These are phyloP conservation scores for Penicillium sp. DNA, from an alignment of 2,329 filamentous ascomycete genomes.

Conservation along the genomic window DNA sequence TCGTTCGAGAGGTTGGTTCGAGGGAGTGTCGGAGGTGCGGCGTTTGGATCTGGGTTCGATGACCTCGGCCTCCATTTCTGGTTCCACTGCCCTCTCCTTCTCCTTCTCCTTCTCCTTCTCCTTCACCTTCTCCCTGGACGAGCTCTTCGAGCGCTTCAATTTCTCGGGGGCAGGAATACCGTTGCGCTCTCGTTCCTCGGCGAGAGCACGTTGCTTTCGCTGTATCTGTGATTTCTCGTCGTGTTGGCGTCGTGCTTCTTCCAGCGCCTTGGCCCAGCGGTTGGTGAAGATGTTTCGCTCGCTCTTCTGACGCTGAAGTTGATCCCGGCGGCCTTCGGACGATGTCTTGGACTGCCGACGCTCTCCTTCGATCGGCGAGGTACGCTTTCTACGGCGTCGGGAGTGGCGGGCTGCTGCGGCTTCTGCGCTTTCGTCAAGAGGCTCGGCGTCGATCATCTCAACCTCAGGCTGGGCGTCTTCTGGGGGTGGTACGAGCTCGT, in stretches of 20 bases:
- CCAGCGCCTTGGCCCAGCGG: slow-evolving; percentile 37
- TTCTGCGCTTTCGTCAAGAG: slow-evolving; percentile 13
- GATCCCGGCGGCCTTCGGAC: slow-evolving; percentile 32
- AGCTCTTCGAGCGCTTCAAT: slow-evolving; percentile 21
- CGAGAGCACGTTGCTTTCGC: slow-evolving; percentile 23
- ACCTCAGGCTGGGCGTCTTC: slow-evolving; percentile 1
- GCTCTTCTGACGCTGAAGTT: slow-evolving; percentile 35
- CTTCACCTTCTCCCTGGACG: slow-evolving; percentile 8
- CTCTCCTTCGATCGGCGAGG: slow-evolving; percentile 33
- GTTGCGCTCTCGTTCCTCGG: slow-evolving; percentile 24
- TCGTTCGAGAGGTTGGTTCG: slow-evolving; percentile 25
- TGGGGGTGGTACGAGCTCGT: slow-evolving; percentile 5
- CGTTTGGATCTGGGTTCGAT: slow-evolving; percentile 18
- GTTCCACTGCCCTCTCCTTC: slow-evolving; percentile 14
- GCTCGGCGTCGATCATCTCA: slow-evolving; percentile 1
- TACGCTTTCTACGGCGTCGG: slow-evolving; percentile 35
- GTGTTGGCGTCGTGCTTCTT: slow-evolving; percentile 38
- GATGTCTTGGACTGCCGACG: slow-evolving; percentile 40
- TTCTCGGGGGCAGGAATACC: slow-evolving; percentile 16
- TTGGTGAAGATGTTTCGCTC: slow-evolving; percentile 35
- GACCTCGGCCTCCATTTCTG: neutral
- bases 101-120: slow-evolving; percentile 10
- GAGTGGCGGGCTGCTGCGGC: slow-evolving; percentile 16
- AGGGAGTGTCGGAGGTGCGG: slow-evolving; percentile 15
- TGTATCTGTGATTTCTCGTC: slow-evolving; percentile 32